Evolutionary conservation across 2,329 filamentous ascomycete genomes (phyloP), one percentile per base, ranked within the genome.

Genomic region (Bretziella fagacearum): DNA sequence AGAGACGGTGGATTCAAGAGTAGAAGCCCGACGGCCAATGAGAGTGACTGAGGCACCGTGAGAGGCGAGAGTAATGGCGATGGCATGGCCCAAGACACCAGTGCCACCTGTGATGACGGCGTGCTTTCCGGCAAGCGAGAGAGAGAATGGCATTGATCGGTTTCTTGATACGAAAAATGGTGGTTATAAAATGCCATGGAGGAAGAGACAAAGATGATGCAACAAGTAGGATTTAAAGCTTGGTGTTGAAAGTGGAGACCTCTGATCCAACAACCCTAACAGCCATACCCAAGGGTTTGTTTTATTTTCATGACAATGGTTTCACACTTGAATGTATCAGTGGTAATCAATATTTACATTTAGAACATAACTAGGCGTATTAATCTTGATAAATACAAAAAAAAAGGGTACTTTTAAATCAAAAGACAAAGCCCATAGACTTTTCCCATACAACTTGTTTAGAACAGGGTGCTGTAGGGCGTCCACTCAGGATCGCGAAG

Each of bases 51-150:
- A 60, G 32, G 71, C 77, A 26, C 78, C 80, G 50, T 77, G 68
- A 45, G 58, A 56, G 17, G 80, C 73, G 56, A 86, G 81, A n/a
- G 71, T 67, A 30, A 64, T 60, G 7, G 81, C 80, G 47, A 86
- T 80, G 44, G 74, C 73, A 35, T 69, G 65, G 37, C 82, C 82
- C 54, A 86, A 84, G 46, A 78, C 75, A 17, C 79, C 75, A 36
- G 78, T 80, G 17, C 71, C 81, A 41, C 82, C 82, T 2, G 81
- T 81, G 44, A 86, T 67, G 56, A 82, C 65, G 58, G 66, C 71
- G 50, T 65, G 67, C 52, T 70, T 70, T 48, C 68, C 67, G 35
- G 55, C 56, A 47, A 74, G 60, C 44, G 50, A 47, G 44, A 8
- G 27, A 6, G 17, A 1, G 17, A 2, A 18, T 15, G 17, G 20